Evolutionary conservation across 306 rosid species (phyloP).

Genomic region (cucumber (Cucumis sativus)): Cucumber_9930_V3 NC_026661.2:12591001-12591500

Average conservation of each 20-base stretch:
- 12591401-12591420: constrained; percentile 96
- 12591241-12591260: constrained; percentile 86
- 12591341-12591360: constrained; percentile 59
- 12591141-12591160: constrained; percentile 10
- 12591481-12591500: constrained; percentile 92
- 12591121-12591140: background rate
- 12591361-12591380: constrained; percentile 67
- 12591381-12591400: constrained; percentile 89
- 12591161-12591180: constrained; percentile 87
- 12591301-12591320: constrained; percentile 88
- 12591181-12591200: constrained; percentile 98
- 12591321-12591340: constrained; percentile 84
- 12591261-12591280: constrained; percentile 83
- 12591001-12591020: background rate
- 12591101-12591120: background rate
- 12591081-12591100: background rate
- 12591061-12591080: background rate
- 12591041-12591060: background rate
- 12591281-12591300: constrained; percentile 91
- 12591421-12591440: constrained; percentile 86
- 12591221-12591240: constrained; percentile 98
- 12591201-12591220: constrained; percentile 88
- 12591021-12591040: background rate
- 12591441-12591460: constrained; percentile 94
- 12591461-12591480: constrained; percentile 99